Conservation (phyloP, 2,329 filamentous ascomycete genomes). For the Graphilbum ipis-grandicollis region DNA sequence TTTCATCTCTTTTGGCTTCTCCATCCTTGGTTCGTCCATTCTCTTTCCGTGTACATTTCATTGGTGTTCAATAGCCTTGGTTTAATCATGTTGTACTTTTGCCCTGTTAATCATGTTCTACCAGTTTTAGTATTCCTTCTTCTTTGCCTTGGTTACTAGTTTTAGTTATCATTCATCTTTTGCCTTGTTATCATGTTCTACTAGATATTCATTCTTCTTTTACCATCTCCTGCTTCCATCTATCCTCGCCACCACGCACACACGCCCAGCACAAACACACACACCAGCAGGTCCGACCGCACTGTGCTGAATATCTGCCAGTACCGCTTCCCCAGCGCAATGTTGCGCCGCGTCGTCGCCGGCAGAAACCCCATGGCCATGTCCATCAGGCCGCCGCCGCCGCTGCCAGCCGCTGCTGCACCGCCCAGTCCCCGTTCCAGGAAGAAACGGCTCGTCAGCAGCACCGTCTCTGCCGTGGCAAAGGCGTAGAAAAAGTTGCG, state of each 20-base stretch:
- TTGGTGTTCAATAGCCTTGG: too few species aligned
- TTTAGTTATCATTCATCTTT: too few species aligned
- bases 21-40: too few species aligned
- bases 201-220: too few species aligned
- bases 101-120: too few species aligned
- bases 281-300: slow-evolving; percentile 54
- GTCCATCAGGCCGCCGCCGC: slow-evolving; percentile 34
- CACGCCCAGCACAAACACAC: slow-evolving; percentile 57
- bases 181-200: too few species aligned
- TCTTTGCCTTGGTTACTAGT: too few species aligned
- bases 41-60: too few species aligned
- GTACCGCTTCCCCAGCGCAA: slow-evolving; percentile 46
- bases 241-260: slow-evolving; percentile 29
- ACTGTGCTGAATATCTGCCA: slow-evolving; percentile 56
- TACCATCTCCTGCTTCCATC: too few species aligned
- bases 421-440: slow-evolving; percentile 36
- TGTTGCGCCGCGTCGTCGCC: slow-evolving; percentile 41
- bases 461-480: slow-evolving; percentile 54
- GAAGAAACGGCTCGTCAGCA: slow-evolving; percentile 56
- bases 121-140: too few species aligned
- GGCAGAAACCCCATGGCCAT: slow-evolving; percentile 50
- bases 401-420: background rate
- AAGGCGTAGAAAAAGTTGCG: slow-evolving; percentile 58
- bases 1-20: too few species aligned
- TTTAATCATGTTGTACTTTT: too few species aligned